Evolutionary conservation across 352 stramenopile species (phyloP).

Genomic region (Phytopythium ostracodes): DNA sequence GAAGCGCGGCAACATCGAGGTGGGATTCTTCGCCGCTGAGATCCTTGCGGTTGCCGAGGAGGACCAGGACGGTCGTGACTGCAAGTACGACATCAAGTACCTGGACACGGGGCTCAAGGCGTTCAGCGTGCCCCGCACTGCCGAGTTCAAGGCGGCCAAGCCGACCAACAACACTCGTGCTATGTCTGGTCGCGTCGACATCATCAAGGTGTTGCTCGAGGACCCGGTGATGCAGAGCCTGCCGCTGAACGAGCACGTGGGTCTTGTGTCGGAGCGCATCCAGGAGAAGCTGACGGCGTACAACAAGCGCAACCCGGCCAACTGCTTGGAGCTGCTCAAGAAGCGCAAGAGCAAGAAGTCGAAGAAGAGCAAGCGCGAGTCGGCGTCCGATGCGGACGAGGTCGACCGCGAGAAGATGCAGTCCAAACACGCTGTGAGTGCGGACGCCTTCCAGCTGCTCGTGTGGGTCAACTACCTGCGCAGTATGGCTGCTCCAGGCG

Average conservation of each 20-base stretch:
- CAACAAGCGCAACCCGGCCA: conserved; percentile 72
- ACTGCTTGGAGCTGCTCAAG: conserved; percentile 54
- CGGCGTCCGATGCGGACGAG: conserved; percentile 21
- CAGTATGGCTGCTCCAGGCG: conserved; percentile 94
- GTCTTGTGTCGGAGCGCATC: conserved; percentile 84
- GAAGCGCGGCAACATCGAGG: conserved; percentile 82
- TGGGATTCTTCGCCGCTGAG: conserved; percentile 65
- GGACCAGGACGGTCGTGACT: conserved; percentile 58
- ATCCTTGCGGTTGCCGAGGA: conserved; percentile 63
- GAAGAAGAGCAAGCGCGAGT: conserved; percentile 56
- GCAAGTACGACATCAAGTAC: conserved; percentile 87
- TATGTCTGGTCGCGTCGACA: conserved; percentile 78
- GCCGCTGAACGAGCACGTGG: conserved; percentile 81
- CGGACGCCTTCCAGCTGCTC: conserved; percentile 89
- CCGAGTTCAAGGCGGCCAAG: conserved; percentile 73
- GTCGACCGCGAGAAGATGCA: conserved; percentile 73
- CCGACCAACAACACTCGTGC: conserved; percentile 59
- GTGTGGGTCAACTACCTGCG: conserved; percentile 98
- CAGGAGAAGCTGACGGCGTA: conserved; percentile 76
- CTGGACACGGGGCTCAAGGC: conserved; percentile 78
- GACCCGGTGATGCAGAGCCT: conserved; percentile 88
- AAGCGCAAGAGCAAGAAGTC: conserved; percentile 73
- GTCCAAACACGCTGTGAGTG: conserved; percentile 67
- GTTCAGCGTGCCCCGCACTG: conserved; percentile 69
- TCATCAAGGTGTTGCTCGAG: conserved; percentile 64